Evolutionary conservation across 441 rosid species (phyloP).

Genomic region (Biscutella laevigata): DNA sequence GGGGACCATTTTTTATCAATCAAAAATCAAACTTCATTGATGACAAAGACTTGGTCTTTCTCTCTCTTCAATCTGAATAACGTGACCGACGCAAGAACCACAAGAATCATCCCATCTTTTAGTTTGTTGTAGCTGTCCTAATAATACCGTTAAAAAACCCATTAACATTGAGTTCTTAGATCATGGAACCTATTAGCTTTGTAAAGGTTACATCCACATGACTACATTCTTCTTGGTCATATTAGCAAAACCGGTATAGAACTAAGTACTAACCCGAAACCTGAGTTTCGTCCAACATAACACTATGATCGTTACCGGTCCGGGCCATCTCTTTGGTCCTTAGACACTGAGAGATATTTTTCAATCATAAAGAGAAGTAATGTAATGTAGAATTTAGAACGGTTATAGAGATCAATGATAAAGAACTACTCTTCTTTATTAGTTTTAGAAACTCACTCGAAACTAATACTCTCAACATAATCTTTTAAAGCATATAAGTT

Average conservation of each 20-base stretch:
- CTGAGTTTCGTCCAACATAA: slow-evolving; percentile 7
- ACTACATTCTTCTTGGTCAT: slow-evolving; percentile 1
- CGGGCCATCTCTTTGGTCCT: slow-evolving; percentile 18
- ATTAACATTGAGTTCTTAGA: slow-evolving; percentile 11
- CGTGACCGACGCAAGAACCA: slow-evolving; percentile 28
- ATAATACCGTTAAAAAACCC: too few species aligned
- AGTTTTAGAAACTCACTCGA: too few species aligned
- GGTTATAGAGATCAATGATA: too few species aligned
- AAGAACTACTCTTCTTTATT: too few species aligned
- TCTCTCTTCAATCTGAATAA: slow-evolving; percentile 13
- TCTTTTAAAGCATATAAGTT: too few species aligned
- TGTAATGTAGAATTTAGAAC: too few species aligned
- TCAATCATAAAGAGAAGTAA: slow-evolving; percentile 24
- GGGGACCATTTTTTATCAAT: slow-evolving; percentile 29
- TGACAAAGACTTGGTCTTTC: slow-evolving; percentile 21
- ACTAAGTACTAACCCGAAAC: neutral
- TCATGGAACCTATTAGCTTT: slow-evolving; percentile 12
- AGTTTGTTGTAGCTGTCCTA: slow-evolving; percentile 13
- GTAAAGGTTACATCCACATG: slow-evolving; percentile 8
- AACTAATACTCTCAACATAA: too few species aligned
- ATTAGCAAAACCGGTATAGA: neutral
- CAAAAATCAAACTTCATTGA: slow-evolving; percentile 31
- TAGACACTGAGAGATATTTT: neutral
- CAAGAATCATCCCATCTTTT: slow-evolving; percentile 25
- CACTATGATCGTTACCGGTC: slow-evolving; percentile 16